These are phyloP conservation scores for Didymella glomerata DNA, from an alignment of 2,329 filamentous ascomycete species.

Conservation along the genomic window DNA sequence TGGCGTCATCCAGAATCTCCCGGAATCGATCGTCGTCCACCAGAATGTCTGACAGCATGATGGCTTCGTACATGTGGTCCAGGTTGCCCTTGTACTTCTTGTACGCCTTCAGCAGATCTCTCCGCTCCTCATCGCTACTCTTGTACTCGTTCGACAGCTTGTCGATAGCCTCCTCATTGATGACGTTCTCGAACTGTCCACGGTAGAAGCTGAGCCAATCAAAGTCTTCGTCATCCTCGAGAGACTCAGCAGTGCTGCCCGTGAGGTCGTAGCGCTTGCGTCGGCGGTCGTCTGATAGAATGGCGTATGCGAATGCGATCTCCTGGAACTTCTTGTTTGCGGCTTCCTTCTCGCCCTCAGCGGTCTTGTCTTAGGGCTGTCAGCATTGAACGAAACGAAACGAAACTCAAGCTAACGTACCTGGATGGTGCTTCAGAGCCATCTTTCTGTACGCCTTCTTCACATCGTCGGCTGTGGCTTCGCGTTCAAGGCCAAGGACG, in stretches of 20 bases:
- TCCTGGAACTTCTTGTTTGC: slow-evolving; percentile 87
- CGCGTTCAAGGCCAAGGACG: slow-evolving; percentile 74
- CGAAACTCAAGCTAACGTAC: slow-evolving; percentile 54
- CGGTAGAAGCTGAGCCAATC: slow-evolving; percentile 91
- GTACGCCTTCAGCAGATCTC: slow-evolving; percentile 80
- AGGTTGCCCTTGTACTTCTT: slow-evolving; percentile 76
- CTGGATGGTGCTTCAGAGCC: slow-evolving; percentile 80
- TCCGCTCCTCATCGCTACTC: slow-evolving; percentile 82
- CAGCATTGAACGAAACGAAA: slow-evolving; percentile 4
- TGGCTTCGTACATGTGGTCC: slow-evolving; percentile 76
- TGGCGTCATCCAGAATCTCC: slow-evolving; percentile 80
- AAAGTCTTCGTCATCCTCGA: slow-evolving; percentile 77
- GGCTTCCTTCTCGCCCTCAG: slow-evolving; percentile 70
- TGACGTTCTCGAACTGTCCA: slow-evolving; percentile 78
- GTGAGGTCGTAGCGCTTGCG: slow-evolving; percentile 89
- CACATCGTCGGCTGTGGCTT: slow-evolving; percentile 79
- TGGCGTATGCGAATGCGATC: slow-evolving; percentile 91
- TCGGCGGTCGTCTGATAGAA: slow-evolving; percentile 83
- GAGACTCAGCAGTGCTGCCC: slow-evolving; percentile 84
- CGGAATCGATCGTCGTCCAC: slow-evolving; percentile 89
- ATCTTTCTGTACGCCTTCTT: slow-evolving; percentile 92
- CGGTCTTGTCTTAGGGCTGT: slow-evolving; percentile 73
- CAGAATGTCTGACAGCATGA: slow-evolving; percentile 86
- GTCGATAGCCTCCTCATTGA: slow-evolving; percentile 77
- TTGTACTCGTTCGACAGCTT: slow-evolving; percentile 82